Conservation (phyloP, 805 yeast species). For the Pachysolen tannophilus region DNA sequence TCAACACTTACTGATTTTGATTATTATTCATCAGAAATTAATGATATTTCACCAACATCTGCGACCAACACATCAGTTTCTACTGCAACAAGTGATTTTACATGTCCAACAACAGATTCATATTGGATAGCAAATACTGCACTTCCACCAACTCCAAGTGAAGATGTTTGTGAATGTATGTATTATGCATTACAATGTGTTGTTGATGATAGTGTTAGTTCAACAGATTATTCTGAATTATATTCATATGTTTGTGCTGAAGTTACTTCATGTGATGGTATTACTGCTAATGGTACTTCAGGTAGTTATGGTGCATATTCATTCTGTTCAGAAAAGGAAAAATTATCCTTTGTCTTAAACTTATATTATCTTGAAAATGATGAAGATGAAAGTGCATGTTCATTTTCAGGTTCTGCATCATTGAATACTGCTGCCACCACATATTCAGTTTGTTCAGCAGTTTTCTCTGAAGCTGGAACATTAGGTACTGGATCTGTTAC, state of each 20-base stretch:
- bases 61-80: constrained; percentile 29
- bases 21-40: constrained; percentile 47
- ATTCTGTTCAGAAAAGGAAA: constrained; percentile 63
- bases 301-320: constrained; percentile 73
- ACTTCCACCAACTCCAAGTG: constrained; percentile 75
- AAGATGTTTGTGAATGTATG: constrained; percentile 59
- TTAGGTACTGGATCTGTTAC: constrained; percentile 59
- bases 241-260: constrained; percentile 50
- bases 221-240: constrained; percentile 50
- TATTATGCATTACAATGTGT: constrained; percentile 48
- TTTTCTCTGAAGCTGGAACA: constrained; percentile 55
- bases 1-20: constrained; percentile 54
- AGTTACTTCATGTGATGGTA: constrained; percentile 53
- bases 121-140: constrained; percentile 62
- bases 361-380: constrained; percentile 47
- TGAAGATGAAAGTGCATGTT: constrained; percentile 47
- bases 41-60: constrained; percentile 41
- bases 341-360: constrained; percentile 61
- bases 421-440: constrained; percentile 30
- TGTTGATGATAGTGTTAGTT: constrained; percentile 40
- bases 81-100: constrained; percentile 24
- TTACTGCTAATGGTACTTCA: constrained; percentile 47
- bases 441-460: constrained; percentile 43
- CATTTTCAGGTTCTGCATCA: constrained; percentile 66
- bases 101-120: constrained; percentile 43